phyloP scores from a whole-genome alignment of 2,329 filamentous ascomycete genomes.

The Thelonectria discophora region DNA sequence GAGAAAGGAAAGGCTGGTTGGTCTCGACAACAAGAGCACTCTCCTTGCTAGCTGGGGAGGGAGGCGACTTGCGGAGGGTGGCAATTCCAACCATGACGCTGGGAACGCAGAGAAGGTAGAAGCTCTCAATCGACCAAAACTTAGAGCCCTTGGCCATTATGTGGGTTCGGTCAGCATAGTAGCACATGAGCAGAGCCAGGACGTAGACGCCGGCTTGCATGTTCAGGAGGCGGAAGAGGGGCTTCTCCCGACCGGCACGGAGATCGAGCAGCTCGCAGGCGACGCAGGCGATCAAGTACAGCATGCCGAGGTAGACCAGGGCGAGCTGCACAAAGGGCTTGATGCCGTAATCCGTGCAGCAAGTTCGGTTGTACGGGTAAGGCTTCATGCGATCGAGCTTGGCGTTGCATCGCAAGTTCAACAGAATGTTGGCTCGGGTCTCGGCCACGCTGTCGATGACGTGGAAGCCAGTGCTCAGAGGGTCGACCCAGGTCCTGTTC shows the following conservation, averaged over 20 bases:
- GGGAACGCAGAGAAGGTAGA: constrained; percentile 31
- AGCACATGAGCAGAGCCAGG: constrained; percentile 40
- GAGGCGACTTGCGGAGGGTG: constrained; percentile 35
- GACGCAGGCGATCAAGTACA: constrained; percentile 31
- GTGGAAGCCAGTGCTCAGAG: constrained; percentile 21
- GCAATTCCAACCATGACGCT: constrained; percentile 29
- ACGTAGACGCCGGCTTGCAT: constrained; percentile 38
- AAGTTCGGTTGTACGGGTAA: constrained; percentile 56
- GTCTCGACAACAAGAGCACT: neutral
- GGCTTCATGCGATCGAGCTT: constrained; percentile 44
- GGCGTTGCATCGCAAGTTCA: constrained; percentile 64
- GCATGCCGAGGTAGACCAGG: constrained; percentile 31
- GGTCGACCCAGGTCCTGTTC: constrained; percentile 29
- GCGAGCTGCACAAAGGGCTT: constrained; percentile 37
- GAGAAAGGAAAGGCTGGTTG: constrained; percentile 41
- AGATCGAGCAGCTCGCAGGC: constrained; percentile 28
- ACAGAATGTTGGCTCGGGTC: constrained; percentile 52
- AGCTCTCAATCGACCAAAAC: constrained; percentile 33
- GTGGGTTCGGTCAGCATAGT: constrained; percentile 44
- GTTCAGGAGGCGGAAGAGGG: constrained; percentile 31
- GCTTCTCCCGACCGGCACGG: constrained; percentile 17
- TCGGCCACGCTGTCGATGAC: constrained; percentile 34
- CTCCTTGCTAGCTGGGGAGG: constrained; percentile 15
- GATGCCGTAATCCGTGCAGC: constrained; percentile 58
- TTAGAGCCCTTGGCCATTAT: constrained; percentile 42